These are phyloP conservation scores for Candida pseudofarinosa DNA, from an alignment of 805 yeast genomes.

Conservation along the genomic window DNA sequence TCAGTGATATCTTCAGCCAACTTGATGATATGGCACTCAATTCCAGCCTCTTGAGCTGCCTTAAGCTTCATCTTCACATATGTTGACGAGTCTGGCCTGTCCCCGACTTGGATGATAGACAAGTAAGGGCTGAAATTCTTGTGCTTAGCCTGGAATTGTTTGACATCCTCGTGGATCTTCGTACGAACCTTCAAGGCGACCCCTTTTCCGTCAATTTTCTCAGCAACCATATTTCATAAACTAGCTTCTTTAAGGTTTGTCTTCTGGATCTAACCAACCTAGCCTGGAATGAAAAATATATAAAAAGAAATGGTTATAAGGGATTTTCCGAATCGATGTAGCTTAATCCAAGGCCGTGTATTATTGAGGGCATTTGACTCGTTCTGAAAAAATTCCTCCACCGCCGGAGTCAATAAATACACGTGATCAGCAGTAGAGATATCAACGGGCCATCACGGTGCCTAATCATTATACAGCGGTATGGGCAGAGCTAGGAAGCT, in stretches of 20 bases:
- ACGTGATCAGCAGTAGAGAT: no score
- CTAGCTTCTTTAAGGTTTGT: not conserved
- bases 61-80: conserved; percentile 77
- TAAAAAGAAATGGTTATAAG: not conserved
- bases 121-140: conserved; percentile 61
- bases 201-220: conserved; percentile 42
- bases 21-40: conserved; percentile 56
- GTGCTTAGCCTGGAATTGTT: conserved; percentile 36
- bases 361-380: not conserved
- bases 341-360: not conserved
- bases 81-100: conserved; percentile 74
- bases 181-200: conserved; percentile 38
- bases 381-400: not conserved
- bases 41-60: conserved; percentile 70
- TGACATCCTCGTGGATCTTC: conserved; percentile 38
- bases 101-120: conserved; percentile 73
- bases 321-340: not conserved
- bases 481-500: no score
- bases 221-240: conserved; percentile 25
- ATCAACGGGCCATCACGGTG: no score
- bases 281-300: not conserved
- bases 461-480: no score
- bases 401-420: not conserved
- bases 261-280: not conserved
- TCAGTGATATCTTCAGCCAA: conserved; percentile 57